Base-by-base conservation (phyloP, 2,329 filamentous ascomycete species). In the Fusarium armeniacum region DNA sequence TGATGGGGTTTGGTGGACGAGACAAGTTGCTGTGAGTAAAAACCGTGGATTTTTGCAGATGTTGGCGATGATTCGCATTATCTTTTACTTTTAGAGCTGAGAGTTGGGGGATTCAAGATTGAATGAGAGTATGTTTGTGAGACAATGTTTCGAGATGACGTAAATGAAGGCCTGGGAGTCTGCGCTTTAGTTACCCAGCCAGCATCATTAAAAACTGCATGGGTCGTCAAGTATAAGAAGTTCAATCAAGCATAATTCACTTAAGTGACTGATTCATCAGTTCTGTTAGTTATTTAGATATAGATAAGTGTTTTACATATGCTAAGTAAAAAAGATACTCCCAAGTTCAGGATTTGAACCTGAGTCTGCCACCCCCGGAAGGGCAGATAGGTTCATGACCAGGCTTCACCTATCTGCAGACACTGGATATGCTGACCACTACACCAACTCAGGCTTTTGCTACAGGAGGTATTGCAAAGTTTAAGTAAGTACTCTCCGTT, bases 41-140 rank as follows among this genome's bases (percentile, higher is more conserved):
- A 52, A 4, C n/a, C 43, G 40, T 5, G 60, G 58, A 3, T 53
- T 58, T 28, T 18, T 62, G n/a, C 66, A 59, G 13, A 58, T 16
- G 28, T 41, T 12, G 24, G 52, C 4, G 0, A 62, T 35, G 7
- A 54, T 18, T 68, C 52, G 65, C 72, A 75, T 73, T 51, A 59
- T 65, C n/a, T 20, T 18, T 6, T 26, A 16, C 12, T 12, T 12
- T 15, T 11, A n/a, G 5, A 1, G 30, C 13, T 36, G 18, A 20
- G 15, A 24, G 28, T 12, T 35, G 20, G 22, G 11, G n/a, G 44
- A 2, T 32, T 8, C 13, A 20, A 32, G 24, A 16, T 15, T 35
- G 33, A 35, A 24, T 26, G 22, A 24, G 38, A 22, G 9, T 7
- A 6, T 38, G 40, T 9, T 41, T 40, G 20, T 24, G 6, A 62